Evolutionary conservation across 176 grass and related monocot species (phyloP).

Genomic region (Oryza meridionalis): DNA sequence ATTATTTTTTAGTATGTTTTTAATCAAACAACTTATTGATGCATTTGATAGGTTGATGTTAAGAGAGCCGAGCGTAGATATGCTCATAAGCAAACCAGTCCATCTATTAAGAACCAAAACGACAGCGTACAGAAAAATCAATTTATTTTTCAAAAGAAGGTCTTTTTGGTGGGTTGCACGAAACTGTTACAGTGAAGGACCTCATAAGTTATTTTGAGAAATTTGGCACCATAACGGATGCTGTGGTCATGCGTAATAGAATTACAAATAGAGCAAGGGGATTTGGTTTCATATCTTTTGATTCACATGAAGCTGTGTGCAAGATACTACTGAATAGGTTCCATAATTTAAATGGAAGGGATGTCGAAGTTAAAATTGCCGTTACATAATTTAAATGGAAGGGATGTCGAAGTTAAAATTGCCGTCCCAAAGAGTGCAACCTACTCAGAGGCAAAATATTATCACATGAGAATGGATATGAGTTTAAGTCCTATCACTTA

Average conservation of each 20-base stretch:
- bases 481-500: too few species aligned
- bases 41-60: slow-evolving; percentile 53
- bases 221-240: slow-evolving; percentile 64
- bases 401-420: slow-evolving; percentile 43
- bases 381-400: slow-evolving; percentile 65
- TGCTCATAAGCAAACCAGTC: not conserved
- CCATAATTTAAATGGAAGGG: slow-evolving; percentile 57
- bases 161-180: slow-evolving; percentile 70
- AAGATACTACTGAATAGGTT: slow-evolving; percentile 53
- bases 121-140: not conserved
- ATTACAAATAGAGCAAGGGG: not conserved
- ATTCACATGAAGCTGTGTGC: slow-evolving; percentile 35
- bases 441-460: too few species aligned
- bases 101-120: not conserved
- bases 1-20: not conserved
- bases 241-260: slow-evolving; percentile 45
- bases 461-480: too few species aligned
- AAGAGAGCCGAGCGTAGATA: slow-evolving; percentile 40
- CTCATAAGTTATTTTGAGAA: slow-evolving; percentile 60
- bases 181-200: slow-evolving; percentile 42
- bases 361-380: slow-evolving; percentile 47
- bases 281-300: slow-evolving; percentile 73
- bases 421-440: slow-evolving; percentile 40
- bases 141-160: slow-evolving; percentile 40
- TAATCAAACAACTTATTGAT: not conserved